Conservation (phyloP, 164 flowering plant genomes). For the Taxillus chinensis region DNA sequence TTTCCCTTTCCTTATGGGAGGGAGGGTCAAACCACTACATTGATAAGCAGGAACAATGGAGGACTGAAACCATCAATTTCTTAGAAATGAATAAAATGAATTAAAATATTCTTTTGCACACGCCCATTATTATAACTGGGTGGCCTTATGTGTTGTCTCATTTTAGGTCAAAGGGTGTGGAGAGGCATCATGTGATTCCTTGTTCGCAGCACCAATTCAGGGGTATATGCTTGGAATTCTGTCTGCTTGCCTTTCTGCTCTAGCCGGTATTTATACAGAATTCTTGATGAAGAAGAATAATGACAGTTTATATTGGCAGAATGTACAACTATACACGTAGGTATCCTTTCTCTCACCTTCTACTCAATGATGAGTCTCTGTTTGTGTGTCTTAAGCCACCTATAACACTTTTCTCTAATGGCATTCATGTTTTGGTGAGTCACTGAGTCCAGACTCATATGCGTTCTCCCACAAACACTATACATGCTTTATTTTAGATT, state of each 20-base stretch:
- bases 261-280: slow-evolving; percentile 98
- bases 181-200: slow-evolving; percentile 75
- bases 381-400: neutral
- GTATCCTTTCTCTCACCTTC: slow-evolving; percentile 23
- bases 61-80: neutral
- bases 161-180: slow-evolving; percentile 89
- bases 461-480: too few species aligned
- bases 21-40: too few species aligned
- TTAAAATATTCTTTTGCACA: neutral
- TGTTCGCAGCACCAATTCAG: slow-evolving; percentile 86
- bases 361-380: neutral
- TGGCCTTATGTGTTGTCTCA: neutral
- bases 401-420: too few species aligned
- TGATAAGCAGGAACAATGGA: too few species aligned
- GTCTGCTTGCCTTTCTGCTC: slow-evolving; percentile 93
- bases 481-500: too few species aligned
- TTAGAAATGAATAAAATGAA: neutral
- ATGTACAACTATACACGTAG: slow-evolving; percentile 88
- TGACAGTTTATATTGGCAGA: slow-evolving; percentile 94
- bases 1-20: too few species aligned
- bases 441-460: too few species aligned
- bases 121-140: neutral
- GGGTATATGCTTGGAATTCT: slow-evolving; percentile 84
- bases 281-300: slow-evolving; percentile 95
- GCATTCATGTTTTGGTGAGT: too few species aligned